phyloP scores from a whole-genome alignment of 2,329 filamentous ascomycete species.

The Myriangium duriaei region DNA sequence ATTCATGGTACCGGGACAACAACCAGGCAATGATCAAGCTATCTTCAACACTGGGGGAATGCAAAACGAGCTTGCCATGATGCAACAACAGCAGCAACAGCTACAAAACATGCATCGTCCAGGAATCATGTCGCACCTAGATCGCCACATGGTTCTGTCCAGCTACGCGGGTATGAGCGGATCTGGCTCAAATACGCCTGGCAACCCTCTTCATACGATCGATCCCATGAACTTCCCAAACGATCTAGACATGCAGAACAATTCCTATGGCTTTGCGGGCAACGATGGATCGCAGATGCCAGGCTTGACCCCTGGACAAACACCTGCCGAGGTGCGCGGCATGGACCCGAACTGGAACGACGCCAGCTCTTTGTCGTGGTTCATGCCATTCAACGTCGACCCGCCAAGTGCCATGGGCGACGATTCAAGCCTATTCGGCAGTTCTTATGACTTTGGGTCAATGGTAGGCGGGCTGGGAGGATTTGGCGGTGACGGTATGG shows the following conservation, averaged over 20 bases:
- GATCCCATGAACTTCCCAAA: conserved; percentile 6
- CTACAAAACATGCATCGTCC: conserved; percentile 31
- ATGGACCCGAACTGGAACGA: conserved; percentile 7
- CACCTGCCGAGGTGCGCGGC: conserved; percentile 5
- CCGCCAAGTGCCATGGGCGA: conserved; percentile 37
- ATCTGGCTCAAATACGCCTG: conserved; percentile 5
- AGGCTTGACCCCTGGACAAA: conserved; percentile 4
- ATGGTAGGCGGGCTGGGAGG: conserved; percentile 1
- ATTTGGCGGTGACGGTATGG: conserved; percentile 3
- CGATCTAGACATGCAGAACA: conserved; percentile 15
- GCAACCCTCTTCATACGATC: conserved; percentile 11
- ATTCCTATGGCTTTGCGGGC: conserved; percentile 14
- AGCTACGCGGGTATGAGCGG: conserved; percentile 46
- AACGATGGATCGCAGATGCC: conserved; percentile 1
- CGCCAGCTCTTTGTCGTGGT: conserved; percentile 49
- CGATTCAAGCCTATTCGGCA: conserved; percentile 7
- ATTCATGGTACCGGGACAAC: conserved; percentile 1
- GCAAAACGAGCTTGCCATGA: conserved; percentile 10
- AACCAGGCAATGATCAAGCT: conserved; percentile 2
- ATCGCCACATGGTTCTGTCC: conserved; percentile 63
- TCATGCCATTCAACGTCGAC: conserved; percentile 85
- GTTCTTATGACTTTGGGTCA: conserved; percentile 6
- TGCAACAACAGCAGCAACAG: conserved; percentile 21
- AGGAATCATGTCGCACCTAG: conserved; percentile 53
- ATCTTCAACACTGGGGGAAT: conserved; percentile 2